phyloP scores from a whole-genome alignment of 202 grass and related monocot species.

The Panicum virgatum region DNA sequence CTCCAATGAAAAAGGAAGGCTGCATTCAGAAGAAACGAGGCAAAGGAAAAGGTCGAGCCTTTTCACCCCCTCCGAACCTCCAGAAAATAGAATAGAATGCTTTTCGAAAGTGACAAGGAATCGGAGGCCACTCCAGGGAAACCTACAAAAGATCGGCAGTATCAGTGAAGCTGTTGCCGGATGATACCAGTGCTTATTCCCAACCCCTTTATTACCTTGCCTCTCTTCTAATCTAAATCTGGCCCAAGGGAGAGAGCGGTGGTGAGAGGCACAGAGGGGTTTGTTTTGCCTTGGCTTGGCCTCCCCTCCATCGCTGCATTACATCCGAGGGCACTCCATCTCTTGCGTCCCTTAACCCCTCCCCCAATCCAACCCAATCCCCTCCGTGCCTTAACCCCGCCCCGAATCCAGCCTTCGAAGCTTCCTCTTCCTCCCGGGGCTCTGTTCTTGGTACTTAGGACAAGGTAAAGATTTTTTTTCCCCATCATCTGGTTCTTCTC shows the following conservation, averaged over 20 bases:
- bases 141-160: conserved; percentile 35
- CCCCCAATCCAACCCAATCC: conserved; percentile 30
- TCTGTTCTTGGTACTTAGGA: conserved; percentile 41
- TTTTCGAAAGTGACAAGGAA: conserved; percentile 44
- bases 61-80: conserved; percentile 12
- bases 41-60: not conserved
- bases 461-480: conserved; percentile 49
- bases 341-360: conserved; percentile 70
- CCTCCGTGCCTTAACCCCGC: conserved; percentile 66
- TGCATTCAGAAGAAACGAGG: not conserved
- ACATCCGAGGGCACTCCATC: conserved; percentile 64
- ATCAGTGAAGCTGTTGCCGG: conserved; percentile 33
- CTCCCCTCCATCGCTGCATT: conserved; percentile 46
- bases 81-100: conserved; percentile 25
- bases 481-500: not conserved
- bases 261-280: not conserved
- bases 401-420: conserved; percentile 76
- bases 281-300: conserved; percentile 40
- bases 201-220: conserved; percentile 32
- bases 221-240: conserved; percentile 57
- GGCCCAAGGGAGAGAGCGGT: not conserved
- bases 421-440: conserved; percentile 37
- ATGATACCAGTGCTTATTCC: conserved; percentile 39
- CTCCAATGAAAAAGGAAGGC: not conserved
- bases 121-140: conserved; percentile 22